phyloP scores from a whole-genome alignment of 306 rosid species.

The Inga laurina region DNA sequence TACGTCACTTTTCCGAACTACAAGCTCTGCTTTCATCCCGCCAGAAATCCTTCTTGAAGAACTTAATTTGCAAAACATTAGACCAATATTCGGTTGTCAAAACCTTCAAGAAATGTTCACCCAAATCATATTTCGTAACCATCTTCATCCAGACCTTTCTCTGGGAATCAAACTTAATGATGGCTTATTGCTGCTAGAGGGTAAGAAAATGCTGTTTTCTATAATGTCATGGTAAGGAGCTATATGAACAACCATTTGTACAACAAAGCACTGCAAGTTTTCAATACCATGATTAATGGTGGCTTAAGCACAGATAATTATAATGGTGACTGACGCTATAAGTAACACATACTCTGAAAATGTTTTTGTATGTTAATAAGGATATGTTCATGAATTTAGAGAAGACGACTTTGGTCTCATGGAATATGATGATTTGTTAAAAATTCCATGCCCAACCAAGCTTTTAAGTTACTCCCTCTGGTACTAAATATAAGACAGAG shows the following conservation, averaged over 20 bases:
- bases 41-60: not conserved
- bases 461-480: too few relatives aligned
- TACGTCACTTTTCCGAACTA: not conserved
- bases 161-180: not conserved
- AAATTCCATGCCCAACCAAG: too few relatives aligned
- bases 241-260: not conserved
- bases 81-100: not conserved
- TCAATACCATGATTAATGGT: not conserved
- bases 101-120: not conserved
- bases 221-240: not conserved
- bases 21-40: not conserved
- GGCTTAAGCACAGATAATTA: not conserved
- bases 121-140: not conserved
- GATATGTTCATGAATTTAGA: too few relatives aligned
- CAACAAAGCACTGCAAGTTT: not conserved
- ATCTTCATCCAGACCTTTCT: not conserved
- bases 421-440: too few relatives aligned
- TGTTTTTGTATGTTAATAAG: too few relatives aligned
- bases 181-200: not conserved
- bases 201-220: not conserved
- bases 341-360: too few relatives aligned
- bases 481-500: too few relatives aligned
- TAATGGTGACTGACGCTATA: not conserved
- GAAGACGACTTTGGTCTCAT: too few relatives aligned
- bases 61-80: not conserved